Conservation (phyloP, 177 flowering plant genomes). For the Tripterygium wilfordii region DNA sequence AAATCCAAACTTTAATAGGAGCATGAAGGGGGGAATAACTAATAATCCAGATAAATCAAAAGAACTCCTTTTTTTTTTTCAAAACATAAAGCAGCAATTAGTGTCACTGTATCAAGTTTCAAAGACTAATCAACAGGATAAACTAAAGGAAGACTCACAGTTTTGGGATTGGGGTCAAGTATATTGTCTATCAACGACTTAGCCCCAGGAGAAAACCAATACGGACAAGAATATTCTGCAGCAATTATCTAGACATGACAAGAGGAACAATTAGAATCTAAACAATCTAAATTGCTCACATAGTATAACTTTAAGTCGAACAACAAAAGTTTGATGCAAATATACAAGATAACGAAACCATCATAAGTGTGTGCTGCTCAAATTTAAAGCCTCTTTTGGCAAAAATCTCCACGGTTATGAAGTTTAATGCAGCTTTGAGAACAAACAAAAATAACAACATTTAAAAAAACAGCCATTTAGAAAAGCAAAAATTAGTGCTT, state of each 20-base stretch:
- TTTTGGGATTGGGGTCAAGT: constrained; percentile 68
- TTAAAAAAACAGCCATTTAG: no score
- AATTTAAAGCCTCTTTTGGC: no score
- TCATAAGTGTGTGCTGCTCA: no score
- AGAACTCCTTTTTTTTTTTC: no score
- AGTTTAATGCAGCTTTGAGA: no score
- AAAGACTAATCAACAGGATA: not conserved
- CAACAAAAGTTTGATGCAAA: not conserved
- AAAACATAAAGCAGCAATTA: not conserved
- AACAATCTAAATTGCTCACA: not conserved
- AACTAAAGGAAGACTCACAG: constrained; percentile 40
- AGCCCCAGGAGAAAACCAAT: constrained; percentile 65
- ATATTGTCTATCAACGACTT: constrained; percentile 51
- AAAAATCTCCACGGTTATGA: no score
- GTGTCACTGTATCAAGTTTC: not conserved
- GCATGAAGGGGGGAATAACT: no score
- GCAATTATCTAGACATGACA: constrained; percentile 49
- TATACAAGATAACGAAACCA: no score
- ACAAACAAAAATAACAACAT: no score
- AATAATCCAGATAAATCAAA: no score
- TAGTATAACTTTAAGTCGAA: not conserved
- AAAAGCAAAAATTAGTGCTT: no score
- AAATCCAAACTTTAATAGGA: no score
- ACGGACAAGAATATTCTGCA: constrained; percentile 61
- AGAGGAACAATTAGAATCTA: constrained; percentile 5